These are phyloP conservation scores for Baorangia bicolor DNA, from an alignment of 768 basidiomycete species.

Conservation along the genomic window DNA sequence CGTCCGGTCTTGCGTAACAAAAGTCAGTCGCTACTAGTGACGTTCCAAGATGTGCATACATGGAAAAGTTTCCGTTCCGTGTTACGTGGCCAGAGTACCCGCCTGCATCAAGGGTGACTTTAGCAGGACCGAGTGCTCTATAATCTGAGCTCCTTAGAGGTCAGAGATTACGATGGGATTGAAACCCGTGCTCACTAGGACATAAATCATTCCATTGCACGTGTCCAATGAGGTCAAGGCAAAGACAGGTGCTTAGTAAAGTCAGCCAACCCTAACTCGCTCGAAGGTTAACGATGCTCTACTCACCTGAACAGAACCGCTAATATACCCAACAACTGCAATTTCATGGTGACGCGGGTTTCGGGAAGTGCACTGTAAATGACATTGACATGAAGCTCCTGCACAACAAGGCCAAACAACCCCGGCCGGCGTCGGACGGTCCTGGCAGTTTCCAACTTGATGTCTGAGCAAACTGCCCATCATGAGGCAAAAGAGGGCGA, in stretches of 20 bases:
- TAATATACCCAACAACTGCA: slow-evolving; percentile 6
- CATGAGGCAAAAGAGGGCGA: slow-evolving; percentile 96
- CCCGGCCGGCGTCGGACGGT: too few relatives aligned
- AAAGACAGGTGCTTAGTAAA: slow-evolving; percentile 28
- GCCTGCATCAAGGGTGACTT: slow-evolving; percentile 61
- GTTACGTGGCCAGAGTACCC: slow-evolving; percentile 51
- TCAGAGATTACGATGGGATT: slow-evolving; percentile 8
- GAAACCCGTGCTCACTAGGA: slow-evolving; percentile 41
- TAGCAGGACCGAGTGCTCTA: slow-evolving; percentile 51
- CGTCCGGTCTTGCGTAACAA: slow-evolving; percentile 51
- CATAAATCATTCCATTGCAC: slow-evolving; percentile 74
- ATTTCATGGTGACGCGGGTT: slow-evolving; percentile 15
- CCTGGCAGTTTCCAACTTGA: neutral
- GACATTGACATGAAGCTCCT: neutral
- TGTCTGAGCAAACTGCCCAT: neutral
- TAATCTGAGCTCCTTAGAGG: slow-evolving; percentile 30
- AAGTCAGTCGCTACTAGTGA: slow-evolving; percentile 8
- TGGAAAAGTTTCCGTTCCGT: slow-evolving; percentile 59
- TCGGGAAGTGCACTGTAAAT: neutral
- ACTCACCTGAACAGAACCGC: slow-evolving; percentile 18
- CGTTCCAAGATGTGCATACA: slow-evolving; percentile 44
- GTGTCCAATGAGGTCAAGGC: slow-evolving; percentile 59
- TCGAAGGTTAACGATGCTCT: neutral
- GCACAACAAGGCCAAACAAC: slow-evolving; percentile 30
- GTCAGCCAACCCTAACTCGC: neutral